Percentiles rank a stretch among this genome's conserved stretches.
These are phyloP conservation scores for Tolypocladium inflatum DNA, from an alignment of 2,329 filamentous ascomycete genomes.

Conservation along the genomic window DNA sequence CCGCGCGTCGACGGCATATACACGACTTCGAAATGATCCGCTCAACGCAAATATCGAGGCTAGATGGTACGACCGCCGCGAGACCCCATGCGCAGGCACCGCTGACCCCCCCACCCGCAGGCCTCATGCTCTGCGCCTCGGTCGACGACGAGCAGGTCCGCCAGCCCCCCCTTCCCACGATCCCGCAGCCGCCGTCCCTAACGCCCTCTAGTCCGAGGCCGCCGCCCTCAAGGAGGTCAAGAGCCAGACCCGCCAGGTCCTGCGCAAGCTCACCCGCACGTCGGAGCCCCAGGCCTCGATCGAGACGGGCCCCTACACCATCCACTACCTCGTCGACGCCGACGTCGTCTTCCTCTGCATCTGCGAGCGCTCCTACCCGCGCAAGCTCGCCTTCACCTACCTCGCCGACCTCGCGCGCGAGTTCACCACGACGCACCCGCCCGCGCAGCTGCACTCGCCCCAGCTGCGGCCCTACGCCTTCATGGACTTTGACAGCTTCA, in stretches of 20 bases:
- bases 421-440: constrained; percentile 78
- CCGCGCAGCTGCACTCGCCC: constrained; percentile 62
- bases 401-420: constrained; percentile 85
- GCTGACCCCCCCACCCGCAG: constrained; percentile 42
- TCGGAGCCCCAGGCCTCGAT: constrained; percentile 87
- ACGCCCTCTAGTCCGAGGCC: constrained; percentile 44
- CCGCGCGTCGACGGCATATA: neutral
- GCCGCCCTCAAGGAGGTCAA: constrained; percentile 80
- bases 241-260: constrained; percentile 78
- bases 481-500: constrained; percentile 97
- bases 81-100: neutral
- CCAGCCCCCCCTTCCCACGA: constrained; percentile 2
- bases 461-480: constrained; percentile 86
- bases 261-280: constrained; percentile 80
- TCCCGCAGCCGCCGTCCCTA: neutral
- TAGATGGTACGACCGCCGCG: constrained; percentile 58
- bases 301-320: constrained; percentile 69
- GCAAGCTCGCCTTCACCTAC: constrained; percentile 97
- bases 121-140: constrained; percentile 88
- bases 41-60: constrained; percentile 87
- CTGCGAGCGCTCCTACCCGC: constrained; percentile 86
- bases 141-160: constrained; percentile 78
- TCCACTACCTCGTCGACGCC: constrained; percentile 83
- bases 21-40: constrained; percentile 55
- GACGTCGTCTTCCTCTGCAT: constrained; percentile 89